Conservation (phyloP, 257 asterid genomes). For the Penstemon eatonii region DNA sequence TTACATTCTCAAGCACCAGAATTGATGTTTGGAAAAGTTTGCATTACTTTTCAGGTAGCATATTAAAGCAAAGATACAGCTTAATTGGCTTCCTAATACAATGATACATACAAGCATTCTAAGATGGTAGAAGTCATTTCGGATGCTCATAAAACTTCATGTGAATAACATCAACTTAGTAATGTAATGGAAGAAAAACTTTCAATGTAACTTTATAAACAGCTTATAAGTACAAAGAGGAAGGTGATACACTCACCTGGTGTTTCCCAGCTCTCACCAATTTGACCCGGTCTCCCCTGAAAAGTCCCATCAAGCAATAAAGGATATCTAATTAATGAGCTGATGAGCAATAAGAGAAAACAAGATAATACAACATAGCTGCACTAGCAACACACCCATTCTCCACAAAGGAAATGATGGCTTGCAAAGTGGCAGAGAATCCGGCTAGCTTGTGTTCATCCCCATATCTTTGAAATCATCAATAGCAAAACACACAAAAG, state of each 20-base stretch:
- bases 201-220: background rate
- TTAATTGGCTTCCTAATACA: conserved; percentile 5
- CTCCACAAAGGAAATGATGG: conserved; percentile 96
- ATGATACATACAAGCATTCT: conserved; percentile 6
- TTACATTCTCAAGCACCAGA: conserved; percentile 3
- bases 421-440: conserved; percentile 97
- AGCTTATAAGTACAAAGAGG: conserved; percentile 19
- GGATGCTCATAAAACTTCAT: too few species aligned
- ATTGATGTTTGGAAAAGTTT: background rate
- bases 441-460: conserved; percentile 99
- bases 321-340: conserved; percentile 25
- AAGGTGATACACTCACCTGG: conserved; percentile 59
- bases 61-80: background rate
- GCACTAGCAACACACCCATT: conserved; percentile 62
- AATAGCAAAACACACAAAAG: conserved; percentile 22
- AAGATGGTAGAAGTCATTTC: too few species aligned
- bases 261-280: conserved; percentile 95
- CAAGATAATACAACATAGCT: conserved; percentile 25
- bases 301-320: conserved; percentile 29
- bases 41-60: background rate
- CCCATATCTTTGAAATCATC: conserved; percentile 67
- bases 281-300: conserved; percentile 89
- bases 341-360: conserved; percentile 10
- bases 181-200: background rate
- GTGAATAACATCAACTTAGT: background rate